These are phyloP conservation scores for Coemansia sp. DNA, from an alignment of 192 early-diverging fungal genomes.

Conservation along the genomic window DNA sequence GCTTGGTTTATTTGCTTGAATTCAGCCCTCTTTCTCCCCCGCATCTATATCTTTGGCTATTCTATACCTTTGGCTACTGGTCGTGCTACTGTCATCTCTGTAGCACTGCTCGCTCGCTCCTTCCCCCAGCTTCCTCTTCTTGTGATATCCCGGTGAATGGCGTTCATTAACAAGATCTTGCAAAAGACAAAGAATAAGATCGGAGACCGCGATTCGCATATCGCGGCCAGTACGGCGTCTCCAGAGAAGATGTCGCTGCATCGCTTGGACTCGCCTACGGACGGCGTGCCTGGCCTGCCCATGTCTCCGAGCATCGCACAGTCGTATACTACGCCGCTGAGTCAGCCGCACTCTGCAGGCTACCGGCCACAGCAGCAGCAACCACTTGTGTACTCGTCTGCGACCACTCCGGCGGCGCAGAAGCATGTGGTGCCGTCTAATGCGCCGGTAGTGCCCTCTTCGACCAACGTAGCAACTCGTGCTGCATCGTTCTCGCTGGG, in stretches of 20 bases:
- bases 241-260: conserved; percentile 17
- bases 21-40: too few relatives aligned
- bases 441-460: conserved; percentile 26
- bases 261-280: conserved; percentile 40
- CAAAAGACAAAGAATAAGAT: conserved; percentile 60
- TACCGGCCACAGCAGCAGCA: conserved; percentile 7
- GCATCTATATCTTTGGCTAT: background rate
- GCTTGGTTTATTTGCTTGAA: too few relatives aligned
- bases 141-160: conserved; percentile 21
- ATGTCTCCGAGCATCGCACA: conserved; percentile 4
- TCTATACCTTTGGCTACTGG: background rate
- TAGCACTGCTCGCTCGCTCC: too few relatives aligned
- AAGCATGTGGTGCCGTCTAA: conserved; percentile 54
- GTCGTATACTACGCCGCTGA: background rate
- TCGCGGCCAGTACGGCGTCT: background rate
- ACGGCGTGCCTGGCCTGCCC: conserved; percentile 13
- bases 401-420: conserved; percentile 19
- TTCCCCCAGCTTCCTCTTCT: too few relatives aligned
- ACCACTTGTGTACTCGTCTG: conserved; percentile 16
- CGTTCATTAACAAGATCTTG: conserved; percentile 60
- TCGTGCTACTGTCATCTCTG: background rate
- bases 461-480: conserved; percentile 44
- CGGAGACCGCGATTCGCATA: conserved; percentile 31
- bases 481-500: conserved; percentile 53
- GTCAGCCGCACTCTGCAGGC: conserved; percentile 5